Conservation (phyloP, 2,329 filamentous ascomycete species). For the Pseudopyricularia cyperi region DNA sequence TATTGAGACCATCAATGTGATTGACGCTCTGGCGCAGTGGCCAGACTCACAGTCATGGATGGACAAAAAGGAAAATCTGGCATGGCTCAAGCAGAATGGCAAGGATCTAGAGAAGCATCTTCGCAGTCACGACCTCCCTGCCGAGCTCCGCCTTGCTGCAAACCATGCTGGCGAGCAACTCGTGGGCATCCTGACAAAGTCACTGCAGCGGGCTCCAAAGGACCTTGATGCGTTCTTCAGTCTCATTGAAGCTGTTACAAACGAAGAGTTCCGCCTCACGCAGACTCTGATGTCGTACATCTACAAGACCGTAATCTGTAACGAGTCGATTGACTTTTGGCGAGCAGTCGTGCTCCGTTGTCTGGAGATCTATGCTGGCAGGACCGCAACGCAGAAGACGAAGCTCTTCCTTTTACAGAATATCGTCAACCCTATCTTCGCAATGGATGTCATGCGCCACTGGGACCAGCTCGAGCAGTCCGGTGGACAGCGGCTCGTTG, state of each 20-base stretch:
- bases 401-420: constrained; percentile 90
- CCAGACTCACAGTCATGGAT: constrained; percentile 58
- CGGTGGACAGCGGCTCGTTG: constrained; percentile 60
- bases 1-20: constrained; percentile 78
- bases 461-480: constrained; percentile 48
- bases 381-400: constrained; percentile 68
- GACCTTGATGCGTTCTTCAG: constrained; percentile 77
- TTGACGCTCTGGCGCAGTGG: constrained; percentile 64
- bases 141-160: constrained; percentile 65
- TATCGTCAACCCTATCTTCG: constrained; percentile 89
- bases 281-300: constrained; percentile 71
- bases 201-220: constrained; percentile 59
- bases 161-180: constrained; percentile 84
- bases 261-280: constrained; percentile 67
- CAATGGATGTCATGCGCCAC: constrained; percentile 85
- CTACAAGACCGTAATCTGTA: constrained; percentile 73
- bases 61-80: constrained; percentile 47
- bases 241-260: constrained; percentile 71
- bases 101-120: constrained; percentile 69
- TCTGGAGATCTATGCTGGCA: constrained; percentile 74
- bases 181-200: constrained; percentile 72
- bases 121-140: constrained; percentile 54
- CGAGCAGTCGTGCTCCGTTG: constrained; percentile 71
- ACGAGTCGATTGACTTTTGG: constrained; percentile 75
- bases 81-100: constrained; percentile 52